A percentile compares a stretch with the other conserved stretches of the same genome.
These are phyloP conservation scores for Mycena epipterygia DNA, from an alignment of 768 basidiomycete genomes.

Conservation along the genomic window DNA sequence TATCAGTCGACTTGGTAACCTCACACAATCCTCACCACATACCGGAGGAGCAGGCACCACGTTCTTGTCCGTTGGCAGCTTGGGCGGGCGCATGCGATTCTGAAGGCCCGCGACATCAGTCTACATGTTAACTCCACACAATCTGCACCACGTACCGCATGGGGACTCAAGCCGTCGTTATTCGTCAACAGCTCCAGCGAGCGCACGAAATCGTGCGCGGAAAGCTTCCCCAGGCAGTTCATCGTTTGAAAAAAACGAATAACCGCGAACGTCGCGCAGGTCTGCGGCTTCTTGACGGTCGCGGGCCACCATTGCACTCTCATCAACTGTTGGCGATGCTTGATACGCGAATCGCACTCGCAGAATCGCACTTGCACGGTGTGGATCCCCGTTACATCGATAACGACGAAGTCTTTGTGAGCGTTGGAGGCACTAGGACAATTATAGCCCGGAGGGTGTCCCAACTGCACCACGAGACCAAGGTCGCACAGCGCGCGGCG, in stretches of 20 bases:
- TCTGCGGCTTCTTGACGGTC: background rate
- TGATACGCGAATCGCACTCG: background rate
- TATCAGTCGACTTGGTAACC: too few species aligned
- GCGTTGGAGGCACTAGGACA: background rate
- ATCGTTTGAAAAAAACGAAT: background rate
- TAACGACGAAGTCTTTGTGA: background rate
- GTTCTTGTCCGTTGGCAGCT: too few species aligned
- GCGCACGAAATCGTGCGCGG: background rate
- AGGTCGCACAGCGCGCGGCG: background rate
- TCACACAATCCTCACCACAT: too few species aligned
- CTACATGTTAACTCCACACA: too few species aligned
- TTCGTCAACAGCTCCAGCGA: slow-evolving; percentile 15
- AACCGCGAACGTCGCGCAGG: slow-evolving; percentile 9
- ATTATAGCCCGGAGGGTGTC: background rate
- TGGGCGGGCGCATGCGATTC: too few species aligned
- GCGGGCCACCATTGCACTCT: slow-evolving; percentile 29
- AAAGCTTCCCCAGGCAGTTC: slow-evolving; percentile 12
- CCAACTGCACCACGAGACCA: slow-evolving; percentile 9
- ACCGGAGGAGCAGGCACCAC: too few species aligned
- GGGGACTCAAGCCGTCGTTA: background rate
- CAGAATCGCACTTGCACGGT: slow-evolving; percentile 1
- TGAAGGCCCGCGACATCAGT: background rate
- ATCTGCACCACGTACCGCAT: background rate
- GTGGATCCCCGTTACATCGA: slow-evolving; percentile 18
- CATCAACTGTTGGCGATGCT: slow-evolving; percentile 25